Evolutionary conservation across 441 rosid genomes (phyloP).

Genomic region (Pelargonium hybrid): DNA sequence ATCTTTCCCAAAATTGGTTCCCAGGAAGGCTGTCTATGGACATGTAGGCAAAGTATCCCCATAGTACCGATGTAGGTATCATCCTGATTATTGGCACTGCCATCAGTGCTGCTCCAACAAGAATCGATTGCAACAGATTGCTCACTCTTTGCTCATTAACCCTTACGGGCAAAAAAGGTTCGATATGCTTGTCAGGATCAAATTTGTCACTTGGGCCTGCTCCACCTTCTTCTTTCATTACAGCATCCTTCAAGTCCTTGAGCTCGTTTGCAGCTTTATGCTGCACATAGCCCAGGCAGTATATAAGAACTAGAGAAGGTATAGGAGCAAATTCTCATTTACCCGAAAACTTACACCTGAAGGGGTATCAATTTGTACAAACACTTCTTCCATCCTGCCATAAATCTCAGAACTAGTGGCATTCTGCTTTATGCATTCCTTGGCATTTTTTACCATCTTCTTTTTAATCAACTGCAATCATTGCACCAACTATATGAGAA

Average conservation of each 20-base stretch:
- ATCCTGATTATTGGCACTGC: conserved; percentile 53
- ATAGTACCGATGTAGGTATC: conserved; percentile 75
- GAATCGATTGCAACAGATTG: conserved; percentile 64
- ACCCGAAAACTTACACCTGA: conserved; percentile 31
- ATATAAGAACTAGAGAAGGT: neutral
- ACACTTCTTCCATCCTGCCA: conserved; percentile 70
- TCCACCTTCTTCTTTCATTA: conserved; percentile 42
- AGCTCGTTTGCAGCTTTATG: conserved; percentile 43
- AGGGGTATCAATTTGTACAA: conserved; percentile 57
- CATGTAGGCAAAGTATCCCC: conserved; percentile 92
- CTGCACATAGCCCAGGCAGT: conserved; percentile 1
- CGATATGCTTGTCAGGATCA: conserved; percentile 60
- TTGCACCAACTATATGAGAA: neutral
- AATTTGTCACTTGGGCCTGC: conserved; percentile 33
- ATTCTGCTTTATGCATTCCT: conserved; percentile 47
- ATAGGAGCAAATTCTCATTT: neutral
- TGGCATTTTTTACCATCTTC: conserved; percentile 70
- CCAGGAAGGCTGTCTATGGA: conserved; percentile 89
- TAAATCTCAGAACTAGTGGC: conserved; percentile 62
- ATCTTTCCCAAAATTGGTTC: conserved; percentile 82
- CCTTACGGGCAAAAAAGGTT: conserved; percentile 59
- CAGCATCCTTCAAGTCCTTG: conserved; percentile 52
- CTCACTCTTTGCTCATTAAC: conserved; percentile 78
- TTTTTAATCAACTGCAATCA: conserved; percentile 50
- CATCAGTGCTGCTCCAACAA: conserved; percentile 42